phyloP scores from a whole-genome alignment of 1,139 yeast species.

The Yamadazyma conglobata region DNA sequence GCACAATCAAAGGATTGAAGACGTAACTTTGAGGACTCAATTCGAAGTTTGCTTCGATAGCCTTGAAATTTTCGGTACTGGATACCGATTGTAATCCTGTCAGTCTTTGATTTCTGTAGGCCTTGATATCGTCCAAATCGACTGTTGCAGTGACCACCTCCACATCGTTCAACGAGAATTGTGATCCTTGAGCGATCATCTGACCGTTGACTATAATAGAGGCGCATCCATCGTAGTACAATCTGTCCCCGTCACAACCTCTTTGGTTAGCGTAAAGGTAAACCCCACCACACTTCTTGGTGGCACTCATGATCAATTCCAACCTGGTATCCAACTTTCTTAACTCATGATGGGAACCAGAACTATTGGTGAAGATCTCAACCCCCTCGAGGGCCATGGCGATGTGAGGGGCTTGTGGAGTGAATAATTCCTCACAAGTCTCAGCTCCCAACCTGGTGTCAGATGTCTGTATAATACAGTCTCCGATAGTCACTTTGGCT shows the following conservation, averaged over 20 bases:
- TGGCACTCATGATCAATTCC: constrained; percentile 84
- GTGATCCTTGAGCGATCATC: constrained; percentile 89
- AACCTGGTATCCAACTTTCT: constrained; percentile 83
- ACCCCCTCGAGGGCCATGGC: constrained; percentile 92
- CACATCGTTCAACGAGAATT: constrained; percentile 83
- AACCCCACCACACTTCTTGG: constrained; percentile 94
- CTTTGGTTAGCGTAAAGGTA: constrained; percentile 91
- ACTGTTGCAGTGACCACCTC: constrained; percentile 93
- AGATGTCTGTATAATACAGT: constrained; percentile 76
- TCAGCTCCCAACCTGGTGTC: constrained; percentile 93
- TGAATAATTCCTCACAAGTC: constrained; percentile 95
- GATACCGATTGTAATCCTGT: constrained; percentile 73
- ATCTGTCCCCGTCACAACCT: constrained; percentile 97
- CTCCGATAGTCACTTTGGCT: constrained; percentile 73
- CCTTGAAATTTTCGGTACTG: constrained; percentile 51
- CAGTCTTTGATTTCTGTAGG: constrained; percentile 73
- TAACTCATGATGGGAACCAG: constrained; percentile 95
- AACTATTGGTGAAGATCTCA: constrained; percentile 90
- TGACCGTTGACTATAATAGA: constrained; percentile 87
- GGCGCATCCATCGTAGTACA: constrained; percentile 97
- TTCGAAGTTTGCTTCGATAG: constrained; percentile 60
- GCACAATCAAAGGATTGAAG: constrained; percentile 63
- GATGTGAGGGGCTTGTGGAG: constrained; percentile 94
- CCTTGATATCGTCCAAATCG: constrained; percentile 85
- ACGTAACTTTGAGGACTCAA: constrained; percentile 54